Conservation (phyloP, 805 yeast species). For the Danielia oregonensis region DNA sequence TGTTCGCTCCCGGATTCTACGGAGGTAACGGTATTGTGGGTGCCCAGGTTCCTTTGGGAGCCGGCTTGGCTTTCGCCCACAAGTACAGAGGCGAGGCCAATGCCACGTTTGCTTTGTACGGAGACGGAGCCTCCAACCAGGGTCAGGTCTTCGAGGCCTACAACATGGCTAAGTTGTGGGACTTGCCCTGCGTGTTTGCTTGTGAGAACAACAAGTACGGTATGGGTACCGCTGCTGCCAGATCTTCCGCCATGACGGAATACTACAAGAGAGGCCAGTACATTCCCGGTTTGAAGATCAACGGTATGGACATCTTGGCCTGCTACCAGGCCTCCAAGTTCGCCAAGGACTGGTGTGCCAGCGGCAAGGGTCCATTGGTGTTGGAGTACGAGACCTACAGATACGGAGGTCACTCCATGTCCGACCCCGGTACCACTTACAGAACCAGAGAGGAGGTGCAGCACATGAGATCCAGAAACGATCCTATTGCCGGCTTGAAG, state of each 20-base stretch:
- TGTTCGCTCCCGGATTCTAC: constrained; percentile 91
- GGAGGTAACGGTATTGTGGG: constrained; percentile 99
- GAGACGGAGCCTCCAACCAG: constrained; percentile 99
- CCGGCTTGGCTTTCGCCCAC: constrained; percentile 98
- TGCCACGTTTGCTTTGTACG: constrained; percentile 86
- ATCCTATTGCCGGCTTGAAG: constrained; percentile 96
- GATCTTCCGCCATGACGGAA: constrained; percentile 95
- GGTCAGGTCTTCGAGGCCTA: constrained; percentile 97
- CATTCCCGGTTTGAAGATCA: constrained; percentile 97
- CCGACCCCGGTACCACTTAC: constrained; percentile 99
- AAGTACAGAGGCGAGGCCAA: constrained; percentile 78
- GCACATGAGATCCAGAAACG: constrained; percentile 98
- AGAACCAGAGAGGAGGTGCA: constrained; percentile 99
- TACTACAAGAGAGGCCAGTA: constrained; percentile 99
- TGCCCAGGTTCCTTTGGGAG: constrained; percentile 98
- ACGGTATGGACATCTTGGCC: constrained; percentile 98
- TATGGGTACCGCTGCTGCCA: constrained; percentile 98
- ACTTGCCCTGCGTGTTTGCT: constrained; percentile 88
- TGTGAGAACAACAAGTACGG: constrained; percentile 99
- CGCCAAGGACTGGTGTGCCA: constrained; percentile 92
- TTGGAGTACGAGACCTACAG: constrained; percentile 97
- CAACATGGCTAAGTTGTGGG: constrained; percentile 99
- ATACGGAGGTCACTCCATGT: constrained; percentile 99
- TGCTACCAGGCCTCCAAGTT: constrained; percentile 93
- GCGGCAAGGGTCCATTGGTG: constrained; percentile 94